Conservation (phyloP, 2,329 filamentous ascomycete species). For the Blumeria graminis region DNA sequence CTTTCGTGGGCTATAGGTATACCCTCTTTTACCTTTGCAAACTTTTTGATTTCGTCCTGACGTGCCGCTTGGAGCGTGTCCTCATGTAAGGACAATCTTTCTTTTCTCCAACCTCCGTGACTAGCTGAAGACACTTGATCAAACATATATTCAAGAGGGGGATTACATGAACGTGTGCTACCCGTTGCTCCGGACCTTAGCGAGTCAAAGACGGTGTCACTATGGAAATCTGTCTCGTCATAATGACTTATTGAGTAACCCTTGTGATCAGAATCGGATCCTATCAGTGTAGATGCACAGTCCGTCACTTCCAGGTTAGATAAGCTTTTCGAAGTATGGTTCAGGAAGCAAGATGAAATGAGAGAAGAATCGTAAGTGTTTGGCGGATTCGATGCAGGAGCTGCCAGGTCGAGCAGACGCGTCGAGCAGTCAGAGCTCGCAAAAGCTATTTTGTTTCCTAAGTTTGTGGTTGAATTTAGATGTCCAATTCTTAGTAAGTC, state of each 20-base stretch:
- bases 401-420: neutral
- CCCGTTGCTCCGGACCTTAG: conserved; percentile 45
- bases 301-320: conserved; percentile 12
- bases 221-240: conserved; percentile 55
- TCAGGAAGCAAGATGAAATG: conserved; percentile 7
- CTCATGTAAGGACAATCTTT: conserved; percentile 14
- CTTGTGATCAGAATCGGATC: conserved; percentile 43
- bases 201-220: conserved; percentile 56
- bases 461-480: conserved; percentile 16
- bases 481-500: conserved; percentile 24
- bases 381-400: conserved; percentile 16
- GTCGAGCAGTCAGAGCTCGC: neutral
- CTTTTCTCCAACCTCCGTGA: conserved; percentile 18
- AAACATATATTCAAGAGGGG: conserved; percentile 56
- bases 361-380: conserved; percentile 17
- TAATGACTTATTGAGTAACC: conserved; percentile 46
- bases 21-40: conserved; percentile 38
- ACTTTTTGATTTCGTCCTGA: conserved; percentile 30
- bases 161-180: conserved; percentile 40
- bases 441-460: neutral
- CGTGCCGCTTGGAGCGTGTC: conserved; percentile 17
- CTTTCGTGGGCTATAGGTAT: conserved; percentile 18
- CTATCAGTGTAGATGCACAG: conserved; percentile 36
- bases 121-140: conserved; percentile 49
- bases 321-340: conserved; percentile 5